Conservation (phyloP, 2,329 filamentous ascomycete genomes). For the Anthostomella pinea region DNA sequence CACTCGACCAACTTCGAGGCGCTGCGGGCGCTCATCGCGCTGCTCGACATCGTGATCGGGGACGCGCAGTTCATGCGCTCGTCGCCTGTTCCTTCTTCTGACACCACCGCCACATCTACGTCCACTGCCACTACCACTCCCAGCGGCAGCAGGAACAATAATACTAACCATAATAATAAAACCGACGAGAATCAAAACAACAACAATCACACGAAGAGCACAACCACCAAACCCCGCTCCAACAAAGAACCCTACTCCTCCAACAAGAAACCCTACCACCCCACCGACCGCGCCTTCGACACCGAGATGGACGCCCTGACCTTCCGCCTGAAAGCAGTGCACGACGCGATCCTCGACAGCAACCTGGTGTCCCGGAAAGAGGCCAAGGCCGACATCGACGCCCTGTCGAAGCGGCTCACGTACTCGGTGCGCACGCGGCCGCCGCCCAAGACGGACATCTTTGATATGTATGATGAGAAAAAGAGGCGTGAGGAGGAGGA, state of each 20-base stretch:
- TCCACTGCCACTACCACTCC: slow-evolving; percentile 25
- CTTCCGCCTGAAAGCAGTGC: slow-evolving; percentile 53
- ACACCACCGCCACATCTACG: slow-evolving; percentile 5
- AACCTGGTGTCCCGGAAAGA: slow-evolving; percentile 73
- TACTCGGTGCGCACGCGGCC: slow-evolving; percentile 67
- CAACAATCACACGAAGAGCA: slow-evolving; percentile 34
- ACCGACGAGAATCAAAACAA: slow-evolving; percentile 31
- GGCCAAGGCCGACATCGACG: slow-evolving; percentile 72
- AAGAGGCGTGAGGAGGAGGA: background rate
- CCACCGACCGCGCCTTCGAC: slow-evolving; percentile 57
- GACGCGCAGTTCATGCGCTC: slow-evolving; percentile 46
- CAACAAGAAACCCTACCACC: slow-evolving; percentile 23
- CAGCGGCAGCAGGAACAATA: slow-evolving; percentile 30
- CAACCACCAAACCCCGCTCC: background rate
- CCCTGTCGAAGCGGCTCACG: slow-evolving; percentile 69
- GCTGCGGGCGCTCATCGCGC: slow-evolving; percentile 61
- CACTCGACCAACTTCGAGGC: slow-evolving; percentile 64
- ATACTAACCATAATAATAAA: slow-evolving; percentile 33
- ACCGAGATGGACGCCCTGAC: slow-evolving; percentile 65
- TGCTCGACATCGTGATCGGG: slow-evolving; percentile 75
- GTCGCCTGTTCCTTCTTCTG: slow-evolving; percentile 1
- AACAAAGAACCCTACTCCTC: background rate
- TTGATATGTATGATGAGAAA: slow-evolving; percentile 35
- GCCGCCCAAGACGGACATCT: slow-evolving; percentile 52
- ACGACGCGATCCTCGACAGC: slow-evolving; percentile 66